Base-by-base conservation (phyloP, 2,329 filamentous ascomycete species). In the Ploettnerulaceae sp. region DNA sequence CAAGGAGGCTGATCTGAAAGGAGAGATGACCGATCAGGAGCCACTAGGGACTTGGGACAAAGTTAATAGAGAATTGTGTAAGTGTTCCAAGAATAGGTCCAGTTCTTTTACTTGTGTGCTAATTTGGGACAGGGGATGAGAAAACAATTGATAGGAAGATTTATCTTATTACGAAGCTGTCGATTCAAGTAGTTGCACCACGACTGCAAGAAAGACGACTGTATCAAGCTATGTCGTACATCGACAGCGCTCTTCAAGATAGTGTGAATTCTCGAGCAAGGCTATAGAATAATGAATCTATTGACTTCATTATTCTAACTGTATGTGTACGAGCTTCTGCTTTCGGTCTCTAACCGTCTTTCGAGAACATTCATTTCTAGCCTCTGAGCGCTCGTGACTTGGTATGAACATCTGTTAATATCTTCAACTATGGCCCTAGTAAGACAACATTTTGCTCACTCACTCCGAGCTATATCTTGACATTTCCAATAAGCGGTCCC, bases 1-100 rank as follows among this genome's bases (percentile, higher is more conserved):
- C 40, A 60, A 49, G 0, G 64, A 70, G 42, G 58, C 56, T 1
- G 81, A 84, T 63, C 63, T 80, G 52, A 63, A 69, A 33, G 62
- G 57, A 0, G 80, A 82, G 61, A 63, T 79, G 51, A 54, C 59
- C 1, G 61, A 54, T 3, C 63, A 54, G 18, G 58, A 66, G 45
- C 55, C 67, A 1, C 47, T 78, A 18, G 71, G 74, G 7, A 74
- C 69, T 38, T 83, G 78, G 79, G 81, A 84, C 59, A 74, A 75
- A 60, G 69, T 66, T 12, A 82, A 82, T 58, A 66, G 76, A 21
- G 70, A 72, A 54, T 60, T 84, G 11, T 84, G 80, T 72, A 66
- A 58, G 70, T 64, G 69, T 63, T n/a, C 18, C 18, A 7, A 17
- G 21, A 7, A 1, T 25, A 5, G n/a, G n/a, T n/a, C 12, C 3